phyloP scores from a whole-genome alignment of 371 early-diverging fungal species.

The Dinochytrium kinnereticum region DNA sequence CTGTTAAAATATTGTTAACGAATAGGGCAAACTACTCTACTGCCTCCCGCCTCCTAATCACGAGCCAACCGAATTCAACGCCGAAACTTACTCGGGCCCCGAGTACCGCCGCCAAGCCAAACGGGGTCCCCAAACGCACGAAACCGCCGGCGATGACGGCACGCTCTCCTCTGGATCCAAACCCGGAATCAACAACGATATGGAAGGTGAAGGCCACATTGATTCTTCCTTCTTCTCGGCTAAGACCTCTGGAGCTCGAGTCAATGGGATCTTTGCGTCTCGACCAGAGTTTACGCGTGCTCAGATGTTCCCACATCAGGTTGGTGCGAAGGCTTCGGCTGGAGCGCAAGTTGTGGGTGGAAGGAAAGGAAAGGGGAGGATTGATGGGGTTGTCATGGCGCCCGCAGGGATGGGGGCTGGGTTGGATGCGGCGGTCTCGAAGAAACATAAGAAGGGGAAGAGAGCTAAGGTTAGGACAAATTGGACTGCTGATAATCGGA shows the following conservation, averaged over 20 bases:
- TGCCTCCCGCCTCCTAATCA: conserved; percentile 81
- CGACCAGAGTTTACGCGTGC: conserved; percentile 31
- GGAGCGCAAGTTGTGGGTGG: conserved; percentile 16
- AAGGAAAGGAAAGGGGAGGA: conserved; percentile 32
- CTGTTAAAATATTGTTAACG: not conserved
- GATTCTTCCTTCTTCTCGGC: conserved; percentile 45
- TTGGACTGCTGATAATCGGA: conserved; percentile 48
- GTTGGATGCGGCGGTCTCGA: conserved; percentile 51
- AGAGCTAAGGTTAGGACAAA: conserved; percentile 54
- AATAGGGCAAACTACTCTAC: conserved; percentile 88
- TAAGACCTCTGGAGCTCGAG: conserved; percentile 24
- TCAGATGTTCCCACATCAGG: conserved; percentile 46
- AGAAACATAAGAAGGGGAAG: conserved; percentile 85
- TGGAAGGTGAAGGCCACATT: conserved; percentile 36
- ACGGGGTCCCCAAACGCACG: conserved; percentile 32
- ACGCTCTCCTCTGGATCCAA: conserved; percentile 15
- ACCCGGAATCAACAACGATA: conserved; percentile 4
- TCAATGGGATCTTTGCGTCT: conserved; percentile 40
- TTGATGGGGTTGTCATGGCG: conserved; percentile 16
- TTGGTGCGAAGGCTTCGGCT: conserved; percentile 29
- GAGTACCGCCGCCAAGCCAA: conserved; percentile 48
- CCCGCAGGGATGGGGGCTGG: conserved; percentile 23
- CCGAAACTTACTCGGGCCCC: conserved; percentile 69
- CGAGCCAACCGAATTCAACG: conserved; percentile 72
- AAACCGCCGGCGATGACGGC: conserved; percentile 31